Conservation (phyloP, 805 yeast genomes). For the Alloascoidea hylecoeti region DNA sequence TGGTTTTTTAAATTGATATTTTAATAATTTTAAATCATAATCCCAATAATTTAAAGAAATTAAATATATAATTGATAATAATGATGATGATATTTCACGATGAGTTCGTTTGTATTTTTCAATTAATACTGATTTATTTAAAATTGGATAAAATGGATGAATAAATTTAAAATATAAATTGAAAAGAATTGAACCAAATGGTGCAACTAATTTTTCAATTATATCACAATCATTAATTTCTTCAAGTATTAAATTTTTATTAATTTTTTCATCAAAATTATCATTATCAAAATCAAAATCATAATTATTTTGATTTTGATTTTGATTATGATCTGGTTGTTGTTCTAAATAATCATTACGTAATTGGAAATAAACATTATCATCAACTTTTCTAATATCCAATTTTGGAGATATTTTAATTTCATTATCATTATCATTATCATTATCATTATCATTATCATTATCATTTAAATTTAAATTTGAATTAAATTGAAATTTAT, state of each 20-base stretch:
- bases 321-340: conserved; percentile 62
- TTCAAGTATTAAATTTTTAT: too few species aligned
- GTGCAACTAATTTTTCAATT: conserved; percentile 78
- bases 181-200: conserved; percentile 62
- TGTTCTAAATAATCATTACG: conserved; percentile 59
- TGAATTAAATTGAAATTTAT: conserved; percentile 41
- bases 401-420: conserved; percentile 55
- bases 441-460: too few species aligned
- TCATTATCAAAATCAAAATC: too few species aligned
- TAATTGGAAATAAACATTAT: conserved; percentile 55
- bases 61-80: conserved; percentile 81
- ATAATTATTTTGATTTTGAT: too few species aligned
- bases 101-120: conserved; percentile 49
- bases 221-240: conserved; percentile 72
- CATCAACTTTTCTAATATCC: conserved; percentile 67
- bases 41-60: conserved; percentile 94
- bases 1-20: conserved; percentile 47
- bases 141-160: conserved; percentile 7
- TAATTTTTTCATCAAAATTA: too few species aligned
- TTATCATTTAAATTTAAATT: too few species aligned
- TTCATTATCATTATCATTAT: conserved; percentile 73
- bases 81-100: conserved; percentile 82
- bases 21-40: conserved; percentile 58
- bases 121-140: conserved; percentile 5
- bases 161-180: conserved; percentile 6